phyloP scores from a whole-genome alignment of 2,329 filamentous ascomycete species.

The Aspergillus chevalieri region DNA sequence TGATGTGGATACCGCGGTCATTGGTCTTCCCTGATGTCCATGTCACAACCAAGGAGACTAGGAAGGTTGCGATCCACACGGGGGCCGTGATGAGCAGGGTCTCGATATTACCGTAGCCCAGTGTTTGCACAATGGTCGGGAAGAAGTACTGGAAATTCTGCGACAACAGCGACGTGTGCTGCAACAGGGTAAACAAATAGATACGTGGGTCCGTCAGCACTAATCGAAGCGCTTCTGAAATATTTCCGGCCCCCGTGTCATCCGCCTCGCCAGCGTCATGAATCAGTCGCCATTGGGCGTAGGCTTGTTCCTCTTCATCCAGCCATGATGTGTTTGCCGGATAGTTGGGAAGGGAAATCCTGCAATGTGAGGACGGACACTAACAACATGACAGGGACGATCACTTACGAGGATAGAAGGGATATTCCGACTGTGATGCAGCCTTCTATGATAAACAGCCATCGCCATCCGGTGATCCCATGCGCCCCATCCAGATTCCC shows the following conservation, averaged over 20 bases:
- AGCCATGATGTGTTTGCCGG: conserved; percentile 51
- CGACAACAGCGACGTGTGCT: conserved; percentile 43
- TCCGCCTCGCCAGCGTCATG: conserved; percentile 45
- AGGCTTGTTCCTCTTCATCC: conserved; percentile 46
- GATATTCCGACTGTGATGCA: conserved; percentile 35
- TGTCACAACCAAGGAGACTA: conserved; percentile 50
- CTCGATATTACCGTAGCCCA: conserved; percentile 49
- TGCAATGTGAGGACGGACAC: conserved; percentile 23
- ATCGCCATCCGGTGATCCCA: conserved; percentile 29
- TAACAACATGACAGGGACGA: background rate
- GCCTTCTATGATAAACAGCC: conserved; percentile 36
- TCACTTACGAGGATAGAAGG: conserved; percentile 28
- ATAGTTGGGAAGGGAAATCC: conserved; percentile 43
- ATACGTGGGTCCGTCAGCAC: conserved; percentile 26
- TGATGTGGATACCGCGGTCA: conserved; percentile 55
- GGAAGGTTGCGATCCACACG: conserved; percentile 53
- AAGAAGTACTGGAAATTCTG: conserved; percentile 62
- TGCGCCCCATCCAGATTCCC: conserved; percentile 26
- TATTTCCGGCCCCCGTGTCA: conserved; percentile 36
- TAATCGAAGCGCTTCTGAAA: conserved; percentile 40
- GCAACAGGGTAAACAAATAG: conserved; percentile 41
- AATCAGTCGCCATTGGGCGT: conserved; percentile 48
- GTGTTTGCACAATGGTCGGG: conserved; percentile 56
- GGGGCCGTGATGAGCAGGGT: conserved; percentile 44
- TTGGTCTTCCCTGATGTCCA: conserved; percentile 49